phyloP scores from a whole-genome alignment of 208 protist species.

The Crithidia brevicula region DNA sequence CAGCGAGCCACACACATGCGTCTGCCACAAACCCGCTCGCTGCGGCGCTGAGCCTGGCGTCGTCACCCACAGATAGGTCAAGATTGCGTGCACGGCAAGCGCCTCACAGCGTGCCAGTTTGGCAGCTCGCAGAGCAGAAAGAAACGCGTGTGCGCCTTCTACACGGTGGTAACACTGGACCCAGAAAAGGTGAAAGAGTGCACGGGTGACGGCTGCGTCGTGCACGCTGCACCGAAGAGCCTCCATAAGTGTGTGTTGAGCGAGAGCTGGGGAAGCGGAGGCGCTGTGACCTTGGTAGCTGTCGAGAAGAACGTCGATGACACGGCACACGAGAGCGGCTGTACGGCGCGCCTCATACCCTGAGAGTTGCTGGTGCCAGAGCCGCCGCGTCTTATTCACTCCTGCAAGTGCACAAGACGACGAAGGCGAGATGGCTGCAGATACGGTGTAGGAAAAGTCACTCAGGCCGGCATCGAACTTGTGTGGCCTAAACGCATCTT shows the following conservation, averaged over 20 bases:
- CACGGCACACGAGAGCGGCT: slow-evolving; percentile 23
- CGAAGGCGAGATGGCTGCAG: not conserved
- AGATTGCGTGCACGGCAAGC: slow-evolving; percentile 49
- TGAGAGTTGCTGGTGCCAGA: slow-evolving; percentile 6
- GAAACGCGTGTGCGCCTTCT: slow-evolving; percentile 68
- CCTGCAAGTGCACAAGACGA: not conserved
- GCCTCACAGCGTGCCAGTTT: slow-evolving; percentile 32
- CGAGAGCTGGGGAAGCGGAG: slow-evolving; percentile 8
- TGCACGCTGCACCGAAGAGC: slow-evolving; percentile 54
- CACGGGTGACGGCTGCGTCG: slow-evolving; percentile 33
- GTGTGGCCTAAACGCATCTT: too few relatives aligned
- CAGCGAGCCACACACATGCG: slow-evolving; percentile 2
- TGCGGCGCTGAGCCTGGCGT: not conserved
- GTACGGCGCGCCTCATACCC: not conserved
- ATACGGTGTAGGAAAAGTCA: slow-evolving; percentile 13
- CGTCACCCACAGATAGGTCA: slow-evolving; percentile 52
- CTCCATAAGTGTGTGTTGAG: slow-evolving; percentile 63
- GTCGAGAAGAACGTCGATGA: slow-evolving; percentile 23
- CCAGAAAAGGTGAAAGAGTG: slow-evolving; percentile 63
- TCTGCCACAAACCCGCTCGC: slow-evolving; percentile 5
- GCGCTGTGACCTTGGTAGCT: slow-evolving; percentile 1
- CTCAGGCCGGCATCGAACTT: slow-evolving; percentile 17
- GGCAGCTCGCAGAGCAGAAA: slow-evolving; percentile 66
- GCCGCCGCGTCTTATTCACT: not conserved
- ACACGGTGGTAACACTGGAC: slow-evolving; percentile 46